These are phyloP conservation scores for Albugo candida DNA, from an alignment of 352 stramenopile genomes.

Conservation along the genomic window DNA sequence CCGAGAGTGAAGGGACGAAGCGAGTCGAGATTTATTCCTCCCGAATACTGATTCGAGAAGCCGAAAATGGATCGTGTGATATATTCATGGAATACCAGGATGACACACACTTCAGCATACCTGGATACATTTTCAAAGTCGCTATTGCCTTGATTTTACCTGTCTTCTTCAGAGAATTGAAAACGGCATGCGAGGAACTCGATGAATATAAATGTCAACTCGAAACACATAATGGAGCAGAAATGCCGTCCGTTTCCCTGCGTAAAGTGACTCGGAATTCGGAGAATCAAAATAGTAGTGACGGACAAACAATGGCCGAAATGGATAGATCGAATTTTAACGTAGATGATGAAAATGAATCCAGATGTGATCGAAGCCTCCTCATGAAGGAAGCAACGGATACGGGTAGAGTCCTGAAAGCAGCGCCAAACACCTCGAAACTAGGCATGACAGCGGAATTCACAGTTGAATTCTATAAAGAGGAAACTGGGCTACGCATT, in stretches of 20 bases:
- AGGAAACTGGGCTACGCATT: slow-evolving; percentile 45
- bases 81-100: slow-evolving; percentile 66
- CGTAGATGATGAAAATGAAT: background rate
- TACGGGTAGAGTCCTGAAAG: slow-evolving; percentile 1
- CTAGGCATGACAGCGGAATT: slow-evolving; percentile 13
- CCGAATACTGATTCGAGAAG: slow-evolving; percentile 35
- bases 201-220: slow-evolving; percentile 11
- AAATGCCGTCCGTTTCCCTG: background rate
- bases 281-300: background rate
- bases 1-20: slow-evolving; percentile 16
- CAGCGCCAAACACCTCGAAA: too few species aligned
- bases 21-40: slow-evolving; percentile 43
- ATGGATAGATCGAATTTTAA: background rate
- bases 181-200: slow-evolving; percentile 27
- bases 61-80: slow-evolving; percentile 36
- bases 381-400: too few species aligned
- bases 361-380: too few species aligned
- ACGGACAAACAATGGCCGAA: background rate
- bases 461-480: slow-evolving; percentile 28
- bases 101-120: slow-evolving; percentile 60
- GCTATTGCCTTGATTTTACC: slow-evolving; percentile 29
- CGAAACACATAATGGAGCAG: slow-evolving; percentile 5
- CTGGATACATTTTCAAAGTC: slow-evolving; percentile 41
- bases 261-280: slow-evolving; percentile 1
- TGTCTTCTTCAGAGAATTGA: slow-evolving; percentile 39